These are phyloP conservation scores for Epichloe aotearoae DNA, from an alignment of 2,329 filamentous ascomycete species.

Conservation along the genomic window DNA sequence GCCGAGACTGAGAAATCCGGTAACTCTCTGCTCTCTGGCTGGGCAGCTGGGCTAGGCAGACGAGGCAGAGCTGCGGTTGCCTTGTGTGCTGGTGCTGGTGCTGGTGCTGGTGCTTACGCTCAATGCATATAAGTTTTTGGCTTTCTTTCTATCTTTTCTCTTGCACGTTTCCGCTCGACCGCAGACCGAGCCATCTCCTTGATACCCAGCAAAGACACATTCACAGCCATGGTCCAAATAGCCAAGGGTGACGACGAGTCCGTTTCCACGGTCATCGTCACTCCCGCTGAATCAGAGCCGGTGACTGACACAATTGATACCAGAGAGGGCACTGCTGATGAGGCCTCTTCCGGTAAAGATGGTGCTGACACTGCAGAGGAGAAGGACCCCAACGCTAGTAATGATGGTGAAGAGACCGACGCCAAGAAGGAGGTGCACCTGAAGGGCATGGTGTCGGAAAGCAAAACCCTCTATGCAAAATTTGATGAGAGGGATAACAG, in stretches of 20 bases:
- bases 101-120: background rate
- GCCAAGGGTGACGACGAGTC: background rate
- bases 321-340: background rate
- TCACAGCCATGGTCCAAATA: background rate
- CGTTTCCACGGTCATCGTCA: background rate
- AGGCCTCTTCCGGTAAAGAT: background rate
- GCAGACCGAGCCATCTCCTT: no score
- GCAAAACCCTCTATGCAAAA: constrained; percentile 30
- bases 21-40: background rate
- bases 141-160: no score
- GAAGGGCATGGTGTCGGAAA: constrained; percentile 24
- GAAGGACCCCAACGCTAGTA: background rate
- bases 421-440: constrained; percentile 11
- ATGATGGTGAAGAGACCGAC: background rate
- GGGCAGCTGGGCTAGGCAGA: background rate
- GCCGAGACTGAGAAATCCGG: background rate
- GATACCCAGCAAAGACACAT: background rate
- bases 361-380: background rate
- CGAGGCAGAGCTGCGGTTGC: no score
- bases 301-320: background rate
- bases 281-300: background rate
- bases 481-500: constrained; percentile 33
- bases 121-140: background rate
- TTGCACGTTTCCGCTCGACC: no score
- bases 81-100: no score